Base-by-base conservation (phyloP, 768 basidiomycete genomes). In the Termitomyces bulborhizus region DNA sequence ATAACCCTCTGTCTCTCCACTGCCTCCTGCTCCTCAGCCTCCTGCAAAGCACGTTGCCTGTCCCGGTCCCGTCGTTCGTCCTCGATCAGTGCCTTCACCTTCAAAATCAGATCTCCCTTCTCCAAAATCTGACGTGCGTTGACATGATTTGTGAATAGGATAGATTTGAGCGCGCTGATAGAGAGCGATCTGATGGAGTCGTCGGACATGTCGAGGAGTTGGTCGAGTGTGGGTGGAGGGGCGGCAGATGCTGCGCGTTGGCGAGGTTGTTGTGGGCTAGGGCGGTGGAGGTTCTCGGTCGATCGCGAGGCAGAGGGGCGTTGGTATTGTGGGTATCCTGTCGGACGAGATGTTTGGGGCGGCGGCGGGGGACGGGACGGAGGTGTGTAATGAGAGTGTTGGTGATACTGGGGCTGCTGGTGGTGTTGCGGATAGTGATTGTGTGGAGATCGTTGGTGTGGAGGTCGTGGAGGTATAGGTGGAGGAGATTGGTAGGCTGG, bases 121-220 rank as follows among this genome's bases (percentile, higher is more conserved):
- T 97, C 94, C n/a, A 96, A 72, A 1, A 94, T 72, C 63, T 85
- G 75, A 42, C 84, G 80, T 29, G 90, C 83, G 60, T 83, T 81
- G 41, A 96, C 89, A 54, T 88, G 92, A 60, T 94, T 91, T 52
- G 83, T 83, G 64, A 84, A 91, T 21, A 97, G 69, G 18, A 96
- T 79, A 2, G 77, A 76, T 67, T 97, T 97, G 46, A 97, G 74
- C n/a, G 77, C 71, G 24, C 82, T 73, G 52, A 95, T 82, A 6
- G 86, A 82, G 13, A 96, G 74, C 3, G 76, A 68, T 1, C 76
- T 67, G n/a, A 95, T 69, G 13, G 76, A 74, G 6, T 79, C 79
- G 1, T 75, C 65, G 0, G 81, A 68, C 76, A 91, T 84, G 0
- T 73, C 71, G 1, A 95, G 73, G 4, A 97, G 75, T 39, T 82